phyloP scores from a whole-genome alignment of 2,329 filamentous ascomycete genomes.

The Ophiostoma piceae region DNA sequence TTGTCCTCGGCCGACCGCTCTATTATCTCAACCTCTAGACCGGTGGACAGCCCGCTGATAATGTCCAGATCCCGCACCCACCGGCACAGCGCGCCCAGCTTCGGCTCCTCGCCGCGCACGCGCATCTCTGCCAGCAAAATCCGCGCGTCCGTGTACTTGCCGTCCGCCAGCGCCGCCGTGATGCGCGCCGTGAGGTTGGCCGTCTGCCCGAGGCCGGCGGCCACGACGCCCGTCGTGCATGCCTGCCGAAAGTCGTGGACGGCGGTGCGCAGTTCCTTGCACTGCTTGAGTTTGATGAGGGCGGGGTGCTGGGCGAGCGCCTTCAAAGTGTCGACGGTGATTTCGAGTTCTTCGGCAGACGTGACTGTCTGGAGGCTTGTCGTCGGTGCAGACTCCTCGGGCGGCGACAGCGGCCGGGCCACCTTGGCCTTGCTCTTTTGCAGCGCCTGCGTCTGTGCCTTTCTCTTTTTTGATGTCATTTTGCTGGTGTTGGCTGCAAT shows the following conservation, averaged over 20 bases:
- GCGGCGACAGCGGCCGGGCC: constrained; percentile 8
- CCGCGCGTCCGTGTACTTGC: constrained; percentile 59
- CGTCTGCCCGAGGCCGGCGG: constrained; percentile 57
- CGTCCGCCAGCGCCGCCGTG: constrained; percentile 60
- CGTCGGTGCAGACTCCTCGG: background rate
- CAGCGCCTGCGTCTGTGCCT: constrained; percentile 5
- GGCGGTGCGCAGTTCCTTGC: constrained; percentile 60
- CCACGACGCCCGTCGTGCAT: constrained; percentile 61
- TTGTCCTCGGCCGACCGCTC: constrained; percentile 44
- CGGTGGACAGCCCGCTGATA: constrained; percentile 58
- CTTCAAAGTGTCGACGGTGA: constrained; percentile 59
- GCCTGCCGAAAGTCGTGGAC: constrained; percentile 66
- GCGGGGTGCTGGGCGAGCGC: constrained; percentile 54
- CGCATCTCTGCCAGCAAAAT: constrained; percentile 65
- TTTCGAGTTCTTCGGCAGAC: constrained; percentile 61
- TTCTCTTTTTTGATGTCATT: background rate
- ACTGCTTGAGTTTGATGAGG: constrained; percentile 63
- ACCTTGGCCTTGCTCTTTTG: background rate
- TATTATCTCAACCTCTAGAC: constrained; percentile 21
- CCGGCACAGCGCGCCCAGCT: constrained; percentile 62
- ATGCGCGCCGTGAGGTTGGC: constrained; percentile 64
- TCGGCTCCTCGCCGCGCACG: constrained; percentile 59
- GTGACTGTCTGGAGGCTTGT: constrained; percentile 50
- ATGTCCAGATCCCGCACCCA: constrained; percentile 69
- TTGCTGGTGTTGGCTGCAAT: too few species aligned